These are phyloP conservation scores for Colletotrichum tamarilloi DNA, from an alignment of 2,329 filamentous ascomycete genomes.

Conservation along the genomic window DNA sequence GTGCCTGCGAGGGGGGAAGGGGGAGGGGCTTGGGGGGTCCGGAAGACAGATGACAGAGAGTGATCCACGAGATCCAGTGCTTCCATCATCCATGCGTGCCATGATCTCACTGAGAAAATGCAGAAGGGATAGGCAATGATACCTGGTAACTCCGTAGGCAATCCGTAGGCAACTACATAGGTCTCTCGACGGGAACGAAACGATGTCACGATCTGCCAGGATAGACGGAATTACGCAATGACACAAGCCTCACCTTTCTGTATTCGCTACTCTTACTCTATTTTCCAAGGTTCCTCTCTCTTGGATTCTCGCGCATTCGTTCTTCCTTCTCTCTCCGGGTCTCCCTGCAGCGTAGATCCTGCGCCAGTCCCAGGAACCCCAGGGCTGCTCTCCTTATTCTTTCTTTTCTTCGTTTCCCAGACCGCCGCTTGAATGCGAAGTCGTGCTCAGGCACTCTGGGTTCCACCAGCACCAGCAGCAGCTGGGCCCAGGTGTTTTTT, in stretches of 20 bases:
- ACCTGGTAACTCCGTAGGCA: neutral
- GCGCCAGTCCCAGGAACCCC: neutral
- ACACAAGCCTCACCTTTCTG: no score
- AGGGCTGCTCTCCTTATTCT: neutral
- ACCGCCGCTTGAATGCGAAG: neutral
- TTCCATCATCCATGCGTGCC: neutral
- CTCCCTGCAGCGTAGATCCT: neutral
- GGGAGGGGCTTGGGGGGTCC: neutral
- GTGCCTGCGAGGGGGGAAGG: neutral
- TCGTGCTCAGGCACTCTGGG: neutral
- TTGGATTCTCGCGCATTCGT: neutral
- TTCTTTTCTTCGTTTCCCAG: neutral
- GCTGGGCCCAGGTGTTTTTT: no score
- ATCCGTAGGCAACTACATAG: neutral
- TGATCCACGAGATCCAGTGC: neutral
- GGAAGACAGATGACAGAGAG: neutral
- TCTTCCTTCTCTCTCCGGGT: neutral
- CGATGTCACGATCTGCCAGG: neutral
- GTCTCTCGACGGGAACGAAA: no score
- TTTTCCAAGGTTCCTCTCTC: no score
- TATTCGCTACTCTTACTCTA: no score
- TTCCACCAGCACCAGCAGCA: no score
- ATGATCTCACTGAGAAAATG: no score
- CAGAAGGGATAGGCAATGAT: neutral
- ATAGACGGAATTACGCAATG: neutral